Evolutionary conservation across 2,329 filamentous ascomycete genomes (phyloP), one percentile per base, ranked within the genome.

Genomic region (Cytospora paraplurivora): DNA sequence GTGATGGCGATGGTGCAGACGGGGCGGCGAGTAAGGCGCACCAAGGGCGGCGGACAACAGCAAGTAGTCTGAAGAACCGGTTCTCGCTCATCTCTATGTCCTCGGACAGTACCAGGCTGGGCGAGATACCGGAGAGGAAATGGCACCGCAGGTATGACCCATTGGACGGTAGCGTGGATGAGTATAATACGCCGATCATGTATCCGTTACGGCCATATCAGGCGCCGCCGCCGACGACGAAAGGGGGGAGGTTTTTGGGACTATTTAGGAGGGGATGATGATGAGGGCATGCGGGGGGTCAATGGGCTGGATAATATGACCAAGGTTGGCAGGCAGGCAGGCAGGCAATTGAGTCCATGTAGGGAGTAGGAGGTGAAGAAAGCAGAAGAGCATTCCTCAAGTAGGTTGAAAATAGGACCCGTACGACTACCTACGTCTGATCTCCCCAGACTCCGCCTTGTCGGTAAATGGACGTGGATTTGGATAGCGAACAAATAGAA

Each of bases 41-140:
- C 8, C 44, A 44, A 4, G 33, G 63, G 19, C 60, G 63, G 15
- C 60, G 49, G 60, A 47, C 61, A 27, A 27, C 27, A 27, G 27
- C 27, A 27, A 27, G 27, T 33, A 66, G 54, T 33, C 54, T 63
- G 15, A 56, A 53, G 52, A 63, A 73, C 34, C 68, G 72, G 35
- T 65, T 74, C n/a, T 76, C 75, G 3, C 64, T 74, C 11, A 54
- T 70, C 32, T 72, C 74, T 1, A 70, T 71, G 41, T 68, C 72
- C 0, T 72, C 72, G 1, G 72, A 68, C 59, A 76, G 73, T 70
- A 76, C 74, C n/a, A 71, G 69, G 62, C 69, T 76, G 7, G 74
- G 74, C 10, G 73, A 76, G 53, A 74, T 76, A 4, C 73, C 74
- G 0, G 69, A 73, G 54, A 67, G 69, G 33, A 74, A 71, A 49